Percentiles rank a stretch among this genome's conserved stretches.
Conservation (phyloP, 495 filamentous ascomycete species). For the Wilcoxina mikolae region DNA sequence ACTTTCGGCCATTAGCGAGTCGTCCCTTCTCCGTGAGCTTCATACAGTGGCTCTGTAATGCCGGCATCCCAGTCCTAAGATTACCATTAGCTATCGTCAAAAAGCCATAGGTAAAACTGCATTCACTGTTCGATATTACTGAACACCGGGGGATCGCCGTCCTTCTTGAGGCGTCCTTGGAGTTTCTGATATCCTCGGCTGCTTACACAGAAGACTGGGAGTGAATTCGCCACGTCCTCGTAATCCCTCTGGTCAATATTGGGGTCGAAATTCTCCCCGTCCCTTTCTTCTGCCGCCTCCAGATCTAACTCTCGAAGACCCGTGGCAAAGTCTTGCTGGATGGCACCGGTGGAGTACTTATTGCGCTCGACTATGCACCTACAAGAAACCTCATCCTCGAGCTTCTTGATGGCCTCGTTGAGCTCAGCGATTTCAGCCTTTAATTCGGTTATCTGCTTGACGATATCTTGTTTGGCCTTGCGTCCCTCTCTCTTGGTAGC, state of each 20-base stretch:
- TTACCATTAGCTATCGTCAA: slow-evolving; percentile 3
- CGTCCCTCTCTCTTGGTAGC: slow-evolving; percentile 31
- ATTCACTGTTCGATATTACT: slow-evolving; percentile 30
- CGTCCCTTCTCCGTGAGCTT: slow-evolving; percentile 38
- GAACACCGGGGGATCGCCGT: slow-evolving; percentile 37
- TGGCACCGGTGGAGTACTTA: slow-evolving; percentile 36
- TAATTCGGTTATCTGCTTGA: slow-evolving; percentile 24
- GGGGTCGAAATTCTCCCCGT: slow-evolving; percentile 36
- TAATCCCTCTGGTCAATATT: slow-evolving; percentile 40
- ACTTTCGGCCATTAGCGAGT: slow-evolving; percentile 31
- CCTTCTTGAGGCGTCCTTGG: slow-evolving; percentile 38
- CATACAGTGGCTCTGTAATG: slow-evolving; percentile 42
- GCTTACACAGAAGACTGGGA: slow-evolving; percentile 51
- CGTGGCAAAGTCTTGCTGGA: slow-evolving; percentile 42
- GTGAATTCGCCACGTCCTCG: slow-evolving; percentile 34
- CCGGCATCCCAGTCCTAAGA: slow-evolving; percentile 38
- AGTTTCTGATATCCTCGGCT: slow-evolving; percentile 46
- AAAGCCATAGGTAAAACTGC: slow-evolving; percentile 19
- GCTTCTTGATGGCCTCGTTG: slow-evolving; percentile 28
- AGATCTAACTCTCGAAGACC: slow-evolving; percentile 42
- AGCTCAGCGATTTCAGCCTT: slow-evolving; percentile 26
- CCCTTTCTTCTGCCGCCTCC: slow-evolving; percentile 35
- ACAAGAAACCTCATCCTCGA: slow-evolving; percentile 32
- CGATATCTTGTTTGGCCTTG: slow-evolving; percentile 25
- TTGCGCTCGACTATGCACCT: slow-evolving; percentile 43